Evolutionary conservation across 352 stramenopile genomes (phyloP).

Genomic region (Elongisporangium undulatum): DNA sequence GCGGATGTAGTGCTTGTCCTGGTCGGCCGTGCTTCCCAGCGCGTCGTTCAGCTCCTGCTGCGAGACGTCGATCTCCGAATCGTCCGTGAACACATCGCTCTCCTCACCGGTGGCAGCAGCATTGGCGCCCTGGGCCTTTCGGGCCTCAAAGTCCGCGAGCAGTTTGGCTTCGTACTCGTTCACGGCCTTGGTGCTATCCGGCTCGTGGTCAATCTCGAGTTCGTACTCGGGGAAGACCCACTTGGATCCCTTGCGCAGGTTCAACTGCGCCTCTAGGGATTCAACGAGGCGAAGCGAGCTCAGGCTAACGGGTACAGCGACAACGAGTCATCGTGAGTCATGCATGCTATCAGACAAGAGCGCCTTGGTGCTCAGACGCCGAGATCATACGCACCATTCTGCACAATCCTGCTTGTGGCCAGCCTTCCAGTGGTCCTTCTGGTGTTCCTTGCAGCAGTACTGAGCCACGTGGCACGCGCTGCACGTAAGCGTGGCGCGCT

Average conservation of each 20-base stretch:
- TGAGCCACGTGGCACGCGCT: slow-evolving; percentile 66
- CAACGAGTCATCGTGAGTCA: not conserved
- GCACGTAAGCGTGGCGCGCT: slow-evolving; percentile 62
- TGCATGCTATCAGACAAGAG: not conserved
- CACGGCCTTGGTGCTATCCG: slow-evolving; percentile 44
- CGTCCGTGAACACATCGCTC: slow-evolving; percentile 55
- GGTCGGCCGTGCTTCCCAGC: slow-evolving; percentile 44
- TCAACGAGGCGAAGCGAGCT: slow-evolving; percentile 36
- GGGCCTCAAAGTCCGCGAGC: slow-evolving; percentile 53
- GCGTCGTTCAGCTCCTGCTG: slow-evolving; percentile 75
- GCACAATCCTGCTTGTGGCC: slow-evolving; percentile 66
- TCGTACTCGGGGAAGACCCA: slow-evolving; percentile 74
- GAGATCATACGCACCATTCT: slow-evolving; percentile 29
- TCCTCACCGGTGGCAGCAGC: slow-evolving; percentile 15
- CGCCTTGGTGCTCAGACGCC: not conserved
- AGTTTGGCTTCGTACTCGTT: slow-evolving; percentile 78
- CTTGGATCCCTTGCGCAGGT: slow-evolving; percentile 53
- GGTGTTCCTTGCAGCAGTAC: slow-evolving; percentile 75
- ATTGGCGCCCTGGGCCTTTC: not conserved
- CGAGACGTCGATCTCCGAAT: slow-evolving; percentile 70
- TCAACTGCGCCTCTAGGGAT: slow-evolving; percentile 18
- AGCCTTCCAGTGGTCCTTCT: slow-evolving; percentile 74
- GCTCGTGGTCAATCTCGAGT: slow-evolving; percentile 78
- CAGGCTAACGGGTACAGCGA: not conserved
- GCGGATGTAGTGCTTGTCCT: slow-evolving; percentile 74